Evolutionary conservation across 2,329 filamentous ascomycete genomes (phyloP).

Genomic region (Lasiodiplodia gonubiensis): DNA sequence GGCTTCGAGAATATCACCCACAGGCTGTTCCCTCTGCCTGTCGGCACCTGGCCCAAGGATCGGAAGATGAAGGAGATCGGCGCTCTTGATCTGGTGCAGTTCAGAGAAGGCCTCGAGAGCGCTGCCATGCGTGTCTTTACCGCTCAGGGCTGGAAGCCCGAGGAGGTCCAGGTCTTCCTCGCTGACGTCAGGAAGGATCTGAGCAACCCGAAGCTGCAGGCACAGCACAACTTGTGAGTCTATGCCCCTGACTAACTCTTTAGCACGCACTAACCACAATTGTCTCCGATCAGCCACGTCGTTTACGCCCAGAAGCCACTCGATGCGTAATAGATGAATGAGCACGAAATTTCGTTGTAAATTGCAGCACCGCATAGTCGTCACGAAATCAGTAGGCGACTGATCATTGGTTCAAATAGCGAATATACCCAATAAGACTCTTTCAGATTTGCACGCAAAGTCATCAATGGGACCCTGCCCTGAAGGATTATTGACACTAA

Average conservation of each 20-base stretch:
- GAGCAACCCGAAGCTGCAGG: constrained; percentile 29
- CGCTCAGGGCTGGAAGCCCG: constrained; percentile 31
- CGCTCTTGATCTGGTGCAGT: constrained; percentile 15
- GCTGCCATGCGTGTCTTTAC: constrained; percentile 32
- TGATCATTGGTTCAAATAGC: not conserved
- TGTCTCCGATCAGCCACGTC: not conserved
- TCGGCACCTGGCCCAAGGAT: constrained; percentile 38
- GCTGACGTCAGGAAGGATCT: constrained; percentile 31
- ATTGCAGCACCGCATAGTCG: not conserved
- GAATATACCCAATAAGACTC: constrained; percentile 14
- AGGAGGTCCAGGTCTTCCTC: constrained; percentile 31
- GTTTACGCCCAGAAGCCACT: constrained; percentile 27
- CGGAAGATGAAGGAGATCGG: constrained; percentile 28
- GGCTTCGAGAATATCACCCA: constrained; percentile 36
- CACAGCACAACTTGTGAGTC: constrained; percentile 28
- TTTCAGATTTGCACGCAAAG: not conserved
- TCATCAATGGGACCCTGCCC: no score
- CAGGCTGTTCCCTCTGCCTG: constrained; percentile 35
- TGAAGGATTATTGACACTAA: not conserved
- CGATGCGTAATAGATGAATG: not conserved
- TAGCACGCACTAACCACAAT: not conserved
- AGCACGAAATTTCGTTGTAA: not conserved
- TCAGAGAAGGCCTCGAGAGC: constrained; percentile 24
- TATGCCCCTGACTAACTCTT: not conserved
- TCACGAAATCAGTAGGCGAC: not conserved